Conservation (phyloP, 345 rosid genomes). For the Aurinia saxatilis region DNA sequence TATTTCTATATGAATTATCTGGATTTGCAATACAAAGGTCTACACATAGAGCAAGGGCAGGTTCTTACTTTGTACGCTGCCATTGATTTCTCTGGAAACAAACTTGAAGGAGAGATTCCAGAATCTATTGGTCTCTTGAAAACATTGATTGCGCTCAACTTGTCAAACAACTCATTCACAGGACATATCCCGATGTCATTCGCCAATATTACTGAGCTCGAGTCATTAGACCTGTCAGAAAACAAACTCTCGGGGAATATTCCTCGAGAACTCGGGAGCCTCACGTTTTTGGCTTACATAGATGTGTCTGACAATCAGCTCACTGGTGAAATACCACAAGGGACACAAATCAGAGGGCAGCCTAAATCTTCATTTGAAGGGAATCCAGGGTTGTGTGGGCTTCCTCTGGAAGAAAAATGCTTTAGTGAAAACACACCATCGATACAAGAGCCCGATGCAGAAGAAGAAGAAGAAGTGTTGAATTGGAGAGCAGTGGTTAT, state of each 20-base stretch:
- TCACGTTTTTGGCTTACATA: slow-evolving; percentile 1
- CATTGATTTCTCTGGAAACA: slow-evolving; percentile 10
- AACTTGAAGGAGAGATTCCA: neutral
- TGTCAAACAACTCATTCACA: slow-evolving; percentile 4
- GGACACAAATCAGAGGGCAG: neutral
- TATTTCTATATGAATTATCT: neutral
- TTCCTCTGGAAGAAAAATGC: neutral
- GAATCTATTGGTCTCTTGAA: slow-evolving; percentile 3
- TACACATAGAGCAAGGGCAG: neutral
- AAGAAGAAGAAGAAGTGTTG: neutral
- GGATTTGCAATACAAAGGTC: slow-evolving; percentile 11
- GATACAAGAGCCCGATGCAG: neutral
- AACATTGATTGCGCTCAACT: neutral
- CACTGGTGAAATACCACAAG: slow-evolving; percentile 5
- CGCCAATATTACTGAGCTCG: neutral
- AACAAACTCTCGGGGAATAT: slow-evolving; percentile 4
- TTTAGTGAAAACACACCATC: neutral
- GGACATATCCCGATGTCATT: neutral
- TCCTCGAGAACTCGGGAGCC: neutral
- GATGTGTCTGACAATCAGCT: slow-evolving; percentile 1
- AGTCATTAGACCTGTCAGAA: slow-evolving; percentile 1
- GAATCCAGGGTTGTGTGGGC: slow-evolving; percentile 1
- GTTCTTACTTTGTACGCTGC: neutral
- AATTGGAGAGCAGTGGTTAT: slow-evolving; percentile 4
- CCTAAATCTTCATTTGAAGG: neutral